phyloP scores from a whole-genome alignment of 495 filamentous ascomycete genomes.

The Acidiella bohemica region DNA sequence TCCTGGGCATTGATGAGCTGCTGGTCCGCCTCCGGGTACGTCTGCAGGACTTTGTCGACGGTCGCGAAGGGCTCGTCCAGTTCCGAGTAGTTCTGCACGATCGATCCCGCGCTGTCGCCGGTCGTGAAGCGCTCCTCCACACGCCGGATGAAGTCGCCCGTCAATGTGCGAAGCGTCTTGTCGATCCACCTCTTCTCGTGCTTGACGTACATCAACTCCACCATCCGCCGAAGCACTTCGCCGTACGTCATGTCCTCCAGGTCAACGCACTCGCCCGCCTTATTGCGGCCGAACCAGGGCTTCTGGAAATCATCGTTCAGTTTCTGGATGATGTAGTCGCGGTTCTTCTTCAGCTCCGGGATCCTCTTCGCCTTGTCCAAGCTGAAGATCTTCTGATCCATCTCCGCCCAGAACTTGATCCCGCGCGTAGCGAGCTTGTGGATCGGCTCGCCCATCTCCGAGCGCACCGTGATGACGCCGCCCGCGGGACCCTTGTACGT shows the following conservation, averaged over 20 bases:
- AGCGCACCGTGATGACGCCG: slow-evolving; percentile 91
- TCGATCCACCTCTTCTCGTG: slow-evolving; percentile 94
- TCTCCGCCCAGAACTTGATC: slow-evolving; percentile 91
- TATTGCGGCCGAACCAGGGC: slow-evolving; percentile 93
- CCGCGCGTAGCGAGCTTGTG: slow-evolving; percentile 95
- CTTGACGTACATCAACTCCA: slow-evolving; percentile 90
- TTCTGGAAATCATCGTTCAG: slow-evolving; percentile 98
- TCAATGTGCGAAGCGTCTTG: slow-evolving; percentile 61
- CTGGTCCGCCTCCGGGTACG: slow-evolving; percentile 70
- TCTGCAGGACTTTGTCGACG: slow-evolving; percentile 61
- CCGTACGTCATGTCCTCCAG: slow-evolving; percentile 97
- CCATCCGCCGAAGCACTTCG: slow-evolving; percentile 86
- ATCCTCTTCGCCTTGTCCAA: slow-evolving; percentile 89
- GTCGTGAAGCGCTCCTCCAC: slow-evolving; percentile 85
- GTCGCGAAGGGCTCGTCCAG: slow-evolving; percentile 68
- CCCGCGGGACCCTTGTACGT: slow-evolving; percentile 87
- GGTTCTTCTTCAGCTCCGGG: slow-evolving; percentile 79
- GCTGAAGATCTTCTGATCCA: slow-evolving; percentile 95
- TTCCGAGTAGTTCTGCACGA: slow-evolving; percentile 75
- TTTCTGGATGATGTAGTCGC: slow-evolving; percentile 92
- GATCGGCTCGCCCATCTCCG: slow-evolving; percentile 98
- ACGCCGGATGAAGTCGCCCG: slow-evolving; percentile 88
- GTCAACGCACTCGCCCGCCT: slow-evolving; percentile 69
- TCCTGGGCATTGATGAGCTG: slow-evolving; percentile 97
- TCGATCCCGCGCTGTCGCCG: slow-evolving; percentile 49